Base-by-base conservation (phyloP, 2,329 filamentous ascomycete species). In the Chaetomiaceae sp. region DNA sequence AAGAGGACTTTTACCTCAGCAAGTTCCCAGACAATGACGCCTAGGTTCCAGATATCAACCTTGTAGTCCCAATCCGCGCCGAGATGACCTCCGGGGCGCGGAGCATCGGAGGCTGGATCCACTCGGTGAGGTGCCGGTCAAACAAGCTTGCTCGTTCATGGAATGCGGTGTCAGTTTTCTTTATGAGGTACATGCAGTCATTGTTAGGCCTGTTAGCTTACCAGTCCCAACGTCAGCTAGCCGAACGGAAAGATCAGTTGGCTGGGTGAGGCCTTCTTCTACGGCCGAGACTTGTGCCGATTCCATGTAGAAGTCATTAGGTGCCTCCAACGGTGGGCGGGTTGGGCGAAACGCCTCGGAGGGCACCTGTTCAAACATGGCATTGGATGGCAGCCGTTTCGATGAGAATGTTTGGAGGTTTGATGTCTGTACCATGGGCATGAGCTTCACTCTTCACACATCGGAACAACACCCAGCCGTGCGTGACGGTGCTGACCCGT, bases 41-140 rank as follows among this genome's bases (percentile, higher is more conserved):
- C 49, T 9, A 48, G 11, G n/a, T 48, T 48, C 45, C 49, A 51
- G 24, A 51, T 48, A 15, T 51, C 49, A 2, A 51, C 42, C 35
- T 51, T 48, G 24, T 20, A 27, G 38, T 51, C 35, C 49, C 45
- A 51, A 30, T 51, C 30, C n/a, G 45, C 49, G 6, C 42, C 42
- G 12, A 48, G 5, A 51, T 46, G 6, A 48, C 45, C 39, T 48
- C 49, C 15, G 49, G 45, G n/a, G 45, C 49, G 17, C 42, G 45
- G 10, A 51, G 45, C 42, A 48, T 48, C 29, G 42, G 45, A 12
- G 33, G 42, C 29, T 51, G 45, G 35, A 48, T 46, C 38, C 42
- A 45, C 10, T 48, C 41, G 11, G 45, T 42, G 14, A 48, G 22
- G 18, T 51, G 40, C 11, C 40, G 33, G 34, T 42, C 20, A 11